phyloP scores from a whole-genome alignment of 2,329 filamentous ascomycete species.

The Cladosporium velox region DNA sequence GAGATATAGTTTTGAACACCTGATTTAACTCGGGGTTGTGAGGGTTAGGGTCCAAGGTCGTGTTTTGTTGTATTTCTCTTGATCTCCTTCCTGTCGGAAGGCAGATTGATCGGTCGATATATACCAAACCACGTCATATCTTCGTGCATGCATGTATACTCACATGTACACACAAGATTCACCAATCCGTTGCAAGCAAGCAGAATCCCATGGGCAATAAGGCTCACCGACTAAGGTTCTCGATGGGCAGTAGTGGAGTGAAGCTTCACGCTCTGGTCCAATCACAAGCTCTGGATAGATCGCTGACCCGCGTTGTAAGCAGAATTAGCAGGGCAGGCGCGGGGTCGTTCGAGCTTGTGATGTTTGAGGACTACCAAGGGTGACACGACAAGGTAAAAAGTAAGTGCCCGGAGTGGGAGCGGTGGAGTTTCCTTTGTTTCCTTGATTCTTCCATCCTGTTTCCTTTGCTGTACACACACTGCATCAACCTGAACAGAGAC shows the following conservation, averaged over 20 bases:
- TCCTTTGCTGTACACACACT: neutral
- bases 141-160: neutral
- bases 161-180: neutral
- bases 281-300: neutral
- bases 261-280: neutral
- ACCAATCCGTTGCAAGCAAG: neutral
- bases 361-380: slow-evolving; percentile 3
- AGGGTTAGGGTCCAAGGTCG: neutral
- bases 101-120: too few relatives aligned
- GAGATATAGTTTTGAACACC: neutral
- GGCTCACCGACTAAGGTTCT: slow-evolving; percentile 3
- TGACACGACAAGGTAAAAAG: slow-evolving; percentile 3
- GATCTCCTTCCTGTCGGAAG: neutral
- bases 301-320: slow-evolving; percentile 14
- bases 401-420: slow-evolving; percentile 5
- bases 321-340: slow-evolving; percentile 16
- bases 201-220: neutral
- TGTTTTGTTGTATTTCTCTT: neutral
- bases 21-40: neutral
- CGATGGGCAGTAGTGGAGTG: neutral
- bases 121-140: neutral
- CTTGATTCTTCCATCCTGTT: neutral
- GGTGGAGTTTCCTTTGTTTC: neutral
- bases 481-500: neutral
- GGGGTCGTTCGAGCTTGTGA: slow-evolving; percentile 14